phyloP scores from a whole-genome alignment of 495 filamentous ascomycete genomes.

The Penicillium dipodomyicola region DNA sequence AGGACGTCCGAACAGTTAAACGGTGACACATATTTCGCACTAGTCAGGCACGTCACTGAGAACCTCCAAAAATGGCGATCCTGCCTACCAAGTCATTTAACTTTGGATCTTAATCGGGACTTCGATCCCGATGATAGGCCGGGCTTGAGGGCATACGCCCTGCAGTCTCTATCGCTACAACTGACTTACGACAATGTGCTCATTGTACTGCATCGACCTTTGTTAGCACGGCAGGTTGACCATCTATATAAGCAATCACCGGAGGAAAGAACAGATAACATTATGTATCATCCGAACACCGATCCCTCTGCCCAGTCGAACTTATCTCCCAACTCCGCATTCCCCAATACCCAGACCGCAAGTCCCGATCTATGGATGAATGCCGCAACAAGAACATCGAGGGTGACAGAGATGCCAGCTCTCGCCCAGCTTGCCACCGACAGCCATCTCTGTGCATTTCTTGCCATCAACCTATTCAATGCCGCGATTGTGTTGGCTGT shows the following conservation, averaged over 20 bases:
- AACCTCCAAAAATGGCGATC: slow-evolving; percentile 27
- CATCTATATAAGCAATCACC: slow-evolving; percentile 15
- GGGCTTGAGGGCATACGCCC: slow-evolving; percentile 23
- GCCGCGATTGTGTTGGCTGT: slow-evolving; percentile 35
- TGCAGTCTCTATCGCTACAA: slow-evolving; percentile 33
- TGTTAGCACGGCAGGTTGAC: slow-evolving; percentile 30
- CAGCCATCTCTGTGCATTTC: slow-evolving; percentile 34
- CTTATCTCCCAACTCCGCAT: slow-evolving; percentile 3
- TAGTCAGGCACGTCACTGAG: slow-evolving; percentile 22
- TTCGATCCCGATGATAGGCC: slow-evolving; percentile 11
- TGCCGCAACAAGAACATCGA: slow-evolving; percentile 32
- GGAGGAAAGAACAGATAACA: neutral
- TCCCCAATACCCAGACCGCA: neutral
- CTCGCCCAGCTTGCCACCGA: slow-evolving; percentile 30
- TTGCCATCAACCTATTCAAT: slow-evolving; percentile 38
- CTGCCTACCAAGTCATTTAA: slow-evolving; percentile 23
- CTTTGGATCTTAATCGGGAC: slow-evolving; percentile 26
- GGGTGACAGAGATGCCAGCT: slow-evolving; percentile 24
- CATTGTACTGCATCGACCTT: slow-evolving; percentile 35
- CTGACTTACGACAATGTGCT: slow-evolving; percentile 37
- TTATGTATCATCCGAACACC: neutral
- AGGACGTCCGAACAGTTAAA: slow-evolving; percentile 17
- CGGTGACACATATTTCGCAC: slow-evolving; percentile 19
- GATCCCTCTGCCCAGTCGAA: slow-evolving; percentile 1
- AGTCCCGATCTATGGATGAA: slow-evolving; percentile 31